Percentiles rank a stretch among this genome's conserved stretches.
Evolutionary conservation across 1,139 yeast genomes (phyloP).

Genomic region (Suhomyces anneliseae): DNA sequence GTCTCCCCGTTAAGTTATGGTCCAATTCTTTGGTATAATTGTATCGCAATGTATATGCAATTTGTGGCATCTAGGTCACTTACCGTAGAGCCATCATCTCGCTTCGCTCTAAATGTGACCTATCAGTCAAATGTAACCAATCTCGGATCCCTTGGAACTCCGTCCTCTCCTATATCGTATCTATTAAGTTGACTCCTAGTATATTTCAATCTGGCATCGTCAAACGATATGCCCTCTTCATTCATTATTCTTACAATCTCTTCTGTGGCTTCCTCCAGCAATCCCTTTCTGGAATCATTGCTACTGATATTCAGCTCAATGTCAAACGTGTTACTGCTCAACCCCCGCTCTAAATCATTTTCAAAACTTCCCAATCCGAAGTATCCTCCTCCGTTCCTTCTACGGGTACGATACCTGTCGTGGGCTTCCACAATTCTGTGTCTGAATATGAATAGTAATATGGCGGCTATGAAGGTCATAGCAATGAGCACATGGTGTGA

Average conservation of each 20-base stretch:
- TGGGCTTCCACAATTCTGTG: conserved; percentile 16
- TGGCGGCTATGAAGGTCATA: conserved; percentile 3
- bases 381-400: conserved; percentile 10
- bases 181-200: conserved; percentile 45
- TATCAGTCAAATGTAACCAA: conserved; percentile 32
- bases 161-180: conserved; percentile 52
- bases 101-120: not conserved
- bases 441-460: conserved; percentile 16
- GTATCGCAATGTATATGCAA: too few species aligned
- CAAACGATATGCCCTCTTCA: conserved; percentile 52
- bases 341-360: conserved; percentile 65
- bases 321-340: conserved; percentile 61
- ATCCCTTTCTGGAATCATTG: conserved; percentile 60
- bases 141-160: conserved; percentile 42
- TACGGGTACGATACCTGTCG: conserved; percentile 16
- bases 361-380: conserved; percentile 40
- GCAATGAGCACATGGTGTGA: conserved; percentile 7
- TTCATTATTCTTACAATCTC: conserved; percentile 58
- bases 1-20: too few species aligned
- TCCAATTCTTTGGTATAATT: too few species aligned
- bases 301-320: conserved; percentile 45
- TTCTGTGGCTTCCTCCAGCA: conserved; percentile 54
- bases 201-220: conserved; percentile 64
- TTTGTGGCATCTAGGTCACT: too few species aligned
- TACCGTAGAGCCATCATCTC: too few species aligned